A percentile compares a stretch with the other conserved stretches of the same genome.
phyloP scores from a whole-genome alignment of 108 stramenopile species.

The Pseudonitzschia pungens region DNA sequence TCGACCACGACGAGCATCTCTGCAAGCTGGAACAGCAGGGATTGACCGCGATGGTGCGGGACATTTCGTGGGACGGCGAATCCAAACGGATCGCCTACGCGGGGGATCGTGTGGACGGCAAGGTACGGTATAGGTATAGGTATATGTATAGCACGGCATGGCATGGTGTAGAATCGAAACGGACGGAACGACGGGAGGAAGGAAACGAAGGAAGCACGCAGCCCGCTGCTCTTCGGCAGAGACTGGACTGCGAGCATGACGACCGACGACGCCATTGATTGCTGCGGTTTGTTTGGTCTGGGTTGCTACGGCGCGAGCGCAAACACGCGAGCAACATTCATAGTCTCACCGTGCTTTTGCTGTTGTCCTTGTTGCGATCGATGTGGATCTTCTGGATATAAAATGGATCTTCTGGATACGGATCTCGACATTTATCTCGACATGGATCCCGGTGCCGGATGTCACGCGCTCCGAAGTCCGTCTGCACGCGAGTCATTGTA shows the following conservation, averaged over 20 bases:
- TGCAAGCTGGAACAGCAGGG: slow-evolving; percentile 63
- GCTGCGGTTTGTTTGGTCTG: too few species aligned
- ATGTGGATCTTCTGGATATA: too few species aligned
- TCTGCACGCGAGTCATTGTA: slow-evolving; percentile 53
- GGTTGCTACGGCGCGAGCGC: too few species aligned
- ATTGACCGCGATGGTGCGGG: slow-evolving; percentile 67
- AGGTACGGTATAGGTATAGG: slow-evolving; percentile 32
- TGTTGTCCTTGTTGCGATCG: not conserved
- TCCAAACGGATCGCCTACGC: slow-evolving; percentile 77
- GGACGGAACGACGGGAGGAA: not conserved
- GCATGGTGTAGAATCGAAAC: too few species aligned
- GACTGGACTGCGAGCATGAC: too few species aligned
- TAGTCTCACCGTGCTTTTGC: not conserved
- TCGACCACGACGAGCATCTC: slow-evolving; percentile 92
- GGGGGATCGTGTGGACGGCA: slow-evolving; percentile 40
- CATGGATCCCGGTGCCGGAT: too few species aligned
- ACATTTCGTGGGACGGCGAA: slow-evolving; percentile 95
- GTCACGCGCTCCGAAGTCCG: slow-evolving; percentile 3
- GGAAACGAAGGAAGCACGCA: not conserved
- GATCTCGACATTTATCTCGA: too few species aligned
- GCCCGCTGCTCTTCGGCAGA: too few species aligned
- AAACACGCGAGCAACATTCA: too few species aligned
- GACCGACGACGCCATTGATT: too few species aligned
- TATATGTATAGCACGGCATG: too few species aligned
- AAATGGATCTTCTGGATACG: too few species aligned